Evolutionary conservation across 495 filamentous ascomycete genomes (phyloP), one percentile per base, ranked within the genome.

Genomic region (Talaromyces nanjingensis): DNA sequence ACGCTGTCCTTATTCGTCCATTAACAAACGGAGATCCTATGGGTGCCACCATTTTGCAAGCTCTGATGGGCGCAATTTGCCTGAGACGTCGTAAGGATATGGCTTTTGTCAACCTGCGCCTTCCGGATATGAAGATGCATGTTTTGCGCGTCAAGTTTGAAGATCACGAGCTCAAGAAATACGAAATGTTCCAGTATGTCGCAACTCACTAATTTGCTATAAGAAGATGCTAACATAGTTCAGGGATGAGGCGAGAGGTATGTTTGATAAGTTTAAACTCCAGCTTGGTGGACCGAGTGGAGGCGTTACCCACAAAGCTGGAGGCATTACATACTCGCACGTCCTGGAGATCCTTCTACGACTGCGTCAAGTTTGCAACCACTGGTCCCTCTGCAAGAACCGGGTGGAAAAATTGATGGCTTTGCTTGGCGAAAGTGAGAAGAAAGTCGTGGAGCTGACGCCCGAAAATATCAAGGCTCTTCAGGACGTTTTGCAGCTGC

Each of bases 61-160:
- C 86, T 2, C 77, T 97, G 53, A 94, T 96, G 85, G 79, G 77
- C 6, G 89, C 89, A n/a, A 82, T 96, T 29, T 96, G 91, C 68
- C 79, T 97, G 24, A 84, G 93, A 42, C 85, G 93, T 27, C 86
- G 87, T 66, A 97, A 97, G 74, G 87, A 92, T 61, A 96, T 97
- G 92, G 82, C 81, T 9, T 96, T 96, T 65, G 81, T 97, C 53
- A 91, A 97, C 66, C 76, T 97, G 12, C 87, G 87, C 58, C 81
- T 97, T 1, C 92, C 93, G 0, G 76, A 86, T 9, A 83, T 94
- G 64, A 88, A 86, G 0, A 92, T 93, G 69, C 92, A 89, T 62
- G 79, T 94, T n/a, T 86, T 93, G 69, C 83, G 83, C 7, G 85
- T 97, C 66, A 81, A 86, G 27, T 93, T 96, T 71, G 83, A 86